A percentile compares a stretch with the other conserved stretches of the same genome.
Evolutionary conservation across 306 rosid species (phyloP).

Genomic region (Acacia acuminata): DNA sequence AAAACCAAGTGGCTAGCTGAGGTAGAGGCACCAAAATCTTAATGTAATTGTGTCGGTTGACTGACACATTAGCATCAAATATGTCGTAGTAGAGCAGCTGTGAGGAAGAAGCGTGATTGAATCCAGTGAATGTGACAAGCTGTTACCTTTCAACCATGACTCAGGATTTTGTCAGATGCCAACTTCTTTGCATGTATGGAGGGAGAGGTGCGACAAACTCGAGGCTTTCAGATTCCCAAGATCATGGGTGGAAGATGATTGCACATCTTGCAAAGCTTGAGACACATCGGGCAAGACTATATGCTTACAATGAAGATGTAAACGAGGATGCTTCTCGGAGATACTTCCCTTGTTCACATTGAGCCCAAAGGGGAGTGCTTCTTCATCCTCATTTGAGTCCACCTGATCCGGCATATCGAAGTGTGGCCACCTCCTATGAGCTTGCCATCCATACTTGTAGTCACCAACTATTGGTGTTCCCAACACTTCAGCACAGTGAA

Average conservation of each 20-base stretch:
- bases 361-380: conserved; percentile 72
- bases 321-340: conserved; percentile 57
- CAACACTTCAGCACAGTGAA: conserved; percentile 90
- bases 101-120: neutral
- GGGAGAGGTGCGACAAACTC: conserved; percentile 73
- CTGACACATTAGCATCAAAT: conserved; percentile 11
- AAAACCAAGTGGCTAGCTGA: neutral
- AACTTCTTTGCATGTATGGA: conserved; percentile 81
- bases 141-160: neutral
- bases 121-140: conserved; percentile 24
- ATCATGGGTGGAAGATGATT: conserved; percentile 49
- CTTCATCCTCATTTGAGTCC: conserved; percentile 43
- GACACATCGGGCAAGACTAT: conserved; percentile 73
- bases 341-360: conserved; percentile 69
- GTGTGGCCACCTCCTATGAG: conserved; percentile 67
- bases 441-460: conserved; percentile 93
- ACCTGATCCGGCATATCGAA: conserved; percentile 38
- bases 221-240: conserved; percentile 56
- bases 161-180: conserved; percentile 64
- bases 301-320: conserved; percentile 92
- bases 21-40: neutral
- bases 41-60: neutral
- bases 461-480: conserved; percentile 96
- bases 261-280: conserved; percentile 56
- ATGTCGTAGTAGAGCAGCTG: neutral